Evolutionary conservation across 164 flowering plant species (phyloP), one percentile per base, ranked within the genome.

Genomic region (Stephania japonica): DNA sequence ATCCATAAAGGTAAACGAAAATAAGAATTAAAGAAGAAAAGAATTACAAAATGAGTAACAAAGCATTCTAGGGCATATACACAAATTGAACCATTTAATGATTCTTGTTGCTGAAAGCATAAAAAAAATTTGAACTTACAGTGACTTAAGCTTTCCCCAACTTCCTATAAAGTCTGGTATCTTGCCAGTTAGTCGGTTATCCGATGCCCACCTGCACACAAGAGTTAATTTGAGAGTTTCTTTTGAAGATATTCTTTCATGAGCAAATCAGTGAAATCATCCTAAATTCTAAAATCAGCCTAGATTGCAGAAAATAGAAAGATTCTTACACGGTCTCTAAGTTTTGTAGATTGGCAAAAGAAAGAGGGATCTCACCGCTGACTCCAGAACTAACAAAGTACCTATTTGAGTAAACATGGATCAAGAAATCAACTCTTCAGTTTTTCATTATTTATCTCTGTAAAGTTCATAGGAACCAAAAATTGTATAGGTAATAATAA

Each of bases 131-230:
- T 23, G 5, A 7, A 19, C 72, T 81, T 82, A 92, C 94, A 90
- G 49, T 14, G 16, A 4, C 3, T 32, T 69, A 70, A 92, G 89
- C 73, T 80, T 76, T 53, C 85, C 77, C 94, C 91, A 89, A 67
- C 80, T 86, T 41, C 90, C 90, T 23, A 92, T 88, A 76, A 89
- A 90, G 61, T 85, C 88, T 0, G 96, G 98, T 79, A 91, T 86
- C 21, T 42, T 78, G 24, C 98, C 96, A 1, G 91, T 91, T 41
- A 90, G 73, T 26, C 9, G 43, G 18, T 26, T 70, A 74, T 91
- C 92, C 5, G 90, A 87, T 21, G 85, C 88, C 93, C 93, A 86
- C 72, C 97, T 89, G 84, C 77, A 26, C 79, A 9, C 69, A 63
- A 11, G 16, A 70, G n/a, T n/a, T n/a, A n/a, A n/a, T 38, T 41